Percentiles rank a stretch among this genome's conserved stretches.
These are phyloP conservation scores for Rhododendron griersonianum DNA, from an alignment of 148 eudicot genomes.

Conservation along the genomic window DNA sequence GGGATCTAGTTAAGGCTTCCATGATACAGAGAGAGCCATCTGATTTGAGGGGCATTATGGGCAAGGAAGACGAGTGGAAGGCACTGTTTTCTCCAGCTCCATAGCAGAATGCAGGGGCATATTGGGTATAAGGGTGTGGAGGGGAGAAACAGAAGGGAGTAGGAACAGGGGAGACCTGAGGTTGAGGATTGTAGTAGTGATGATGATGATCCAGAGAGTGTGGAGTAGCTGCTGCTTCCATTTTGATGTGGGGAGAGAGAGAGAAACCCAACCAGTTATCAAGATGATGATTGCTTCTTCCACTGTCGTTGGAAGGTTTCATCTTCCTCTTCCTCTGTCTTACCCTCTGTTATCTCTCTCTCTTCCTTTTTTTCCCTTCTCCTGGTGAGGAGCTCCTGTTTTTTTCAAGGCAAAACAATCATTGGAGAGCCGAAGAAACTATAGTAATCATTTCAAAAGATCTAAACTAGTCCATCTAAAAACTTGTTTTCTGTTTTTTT, in stretches of 20 bases:
- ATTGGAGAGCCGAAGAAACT: conserved; percentile 26
- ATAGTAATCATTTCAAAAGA: conserved; percentile 22
- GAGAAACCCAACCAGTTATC: conserved; percentile 44
- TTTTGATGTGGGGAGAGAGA: conserved; percentile 34
- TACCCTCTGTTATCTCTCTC: neutral
- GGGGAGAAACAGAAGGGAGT: conserved; percentile 24
- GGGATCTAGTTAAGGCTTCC: conserved; percentile 37
- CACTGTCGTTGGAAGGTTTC: conserved; percentile 44
- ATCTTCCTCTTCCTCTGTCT: conserved; percentile 15
- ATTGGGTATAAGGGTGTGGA: conserved; percentile 17
- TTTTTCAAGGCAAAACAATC: conserved; percentile 25
- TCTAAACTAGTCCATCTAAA: neutral
- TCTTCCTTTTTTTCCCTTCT: neutral
- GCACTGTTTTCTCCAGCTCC: conserved; percentile 44
- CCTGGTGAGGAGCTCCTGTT: neutral
- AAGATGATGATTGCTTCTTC: neutral
- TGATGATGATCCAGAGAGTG: conserved; percentile 7
- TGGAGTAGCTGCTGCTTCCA: conserved; percentile 25
- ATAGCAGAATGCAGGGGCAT: conserved; percentile 31
- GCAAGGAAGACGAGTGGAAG: conserved; percentile 29
- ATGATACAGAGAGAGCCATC: conserved; percentile 82
- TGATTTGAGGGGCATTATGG: conserved; percentile 82
- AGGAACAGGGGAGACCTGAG: conserved; percentile 16
- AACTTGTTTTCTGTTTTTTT: conserved; percentile 7
- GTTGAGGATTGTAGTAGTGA: conserved; percentile 4